Evolutionary conservation across 2,329 filamentous ascomycete genomes (phyloP), one percentile per base, ranked within the genome.

Genomic region (Scytalidium lignicola): DNA sequence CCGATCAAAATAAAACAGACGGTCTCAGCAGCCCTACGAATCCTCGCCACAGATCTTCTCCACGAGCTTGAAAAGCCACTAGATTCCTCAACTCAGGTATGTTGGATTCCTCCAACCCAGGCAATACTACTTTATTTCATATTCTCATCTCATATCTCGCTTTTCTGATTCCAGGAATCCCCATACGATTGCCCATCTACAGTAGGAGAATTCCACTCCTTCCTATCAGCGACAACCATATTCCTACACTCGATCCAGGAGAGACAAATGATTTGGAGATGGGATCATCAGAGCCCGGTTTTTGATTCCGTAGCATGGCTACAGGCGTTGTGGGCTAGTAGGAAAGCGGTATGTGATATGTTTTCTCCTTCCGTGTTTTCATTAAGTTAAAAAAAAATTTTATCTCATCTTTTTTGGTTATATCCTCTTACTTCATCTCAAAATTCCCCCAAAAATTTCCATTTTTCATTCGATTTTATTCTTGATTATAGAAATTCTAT

Each of bases 281-380:
- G 57, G 57, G 44, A 44, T 13, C 29, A 21, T 7, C 44, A 56
- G 6, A 60, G 58, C 45, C 42, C 37, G 10, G 57, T 64, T 8
- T 56, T 53, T 50, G 51, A 57, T 40, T 53, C 47, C 1, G 29
- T 65, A 29, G 51, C 44, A 4, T 63, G 57, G 55, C 50, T 66
- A 51, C 63, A 66, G 51, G 49, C 53, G 5, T 46, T 64, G 21
- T 66, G 63, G 63, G 63, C 63, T 46, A 64, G 61, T 55, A 54
- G 63, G 50, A 55, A 43, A 19, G 47, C 47, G 19, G 63, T 65
- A 44, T 43, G 61, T 60, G 15, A 47, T 50, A 19, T 22, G 13
- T 20, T 44, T 41, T 39, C 2, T 17, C 17, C 48, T 21, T 21
- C 13, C 13, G 26, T 7, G 13, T 28, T 13, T 28, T 13, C 26